phyloP scores from a whole-genome alignment of 75 land plant genomes.

The Gnetum montanum region DNA sequence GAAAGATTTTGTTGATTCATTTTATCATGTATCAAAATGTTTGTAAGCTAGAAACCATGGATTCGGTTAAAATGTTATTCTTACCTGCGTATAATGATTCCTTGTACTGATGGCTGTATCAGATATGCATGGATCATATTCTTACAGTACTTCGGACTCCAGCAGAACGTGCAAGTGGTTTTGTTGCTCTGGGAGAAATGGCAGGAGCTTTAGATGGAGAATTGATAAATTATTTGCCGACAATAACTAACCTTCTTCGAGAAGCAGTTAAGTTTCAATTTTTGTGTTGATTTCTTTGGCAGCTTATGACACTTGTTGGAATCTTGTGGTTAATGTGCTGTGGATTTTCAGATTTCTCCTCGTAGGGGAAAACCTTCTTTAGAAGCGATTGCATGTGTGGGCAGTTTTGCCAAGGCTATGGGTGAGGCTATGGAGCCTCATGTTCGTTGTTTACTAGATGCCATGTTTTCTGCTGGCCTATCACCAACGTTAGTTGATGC shows the following conservation, averaged over 20 bases:
- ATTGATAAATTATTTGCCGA: constrained; percentile 71
- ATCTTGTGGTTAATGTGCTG: background rate
- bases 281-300: background rate
- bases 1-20: too few relatives aligned
- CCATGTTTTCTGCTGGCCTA: constrained; percentile 81
- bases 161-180: constrained; percentile 90
- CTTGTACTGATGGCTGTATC: background rate
- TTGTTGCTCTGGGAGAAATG: constrained; percentile 97
- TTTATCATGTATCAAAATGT: too few relatives aligned
- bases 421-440: constrained; percentile 78
- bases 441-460: constrained; percentile 77
- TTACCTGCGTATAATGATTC: background rate
- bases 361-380: constrained; percentile 79
- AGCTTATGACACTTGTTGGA: background rate
- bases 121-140: constrained; percentile 99
- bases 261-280: constrained; percentile 73
- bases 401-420: constrained; percentile 88
- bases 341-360: constrained; percentile 75
- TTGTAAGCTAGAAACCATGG: too few relatives aligned
- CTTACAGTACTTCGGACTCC: constrained; percentile 79
- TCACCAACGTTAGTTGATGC: constrained; percentile 61
- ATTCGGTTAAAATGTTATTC: background rate
- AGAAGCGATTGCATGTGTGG: constrained; percentile 91
- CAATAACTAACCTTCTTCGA: constrained; percentile 64
- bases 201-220: constrained; percentile 96